A percentile compares a stretch with the other conserved stretches of the same genome.
These are phyloP conservation scores for Hericium erinaceus DNA, from an alignment of 768 basidiomycete genomes.

Conservation along the genomic window DNA sequence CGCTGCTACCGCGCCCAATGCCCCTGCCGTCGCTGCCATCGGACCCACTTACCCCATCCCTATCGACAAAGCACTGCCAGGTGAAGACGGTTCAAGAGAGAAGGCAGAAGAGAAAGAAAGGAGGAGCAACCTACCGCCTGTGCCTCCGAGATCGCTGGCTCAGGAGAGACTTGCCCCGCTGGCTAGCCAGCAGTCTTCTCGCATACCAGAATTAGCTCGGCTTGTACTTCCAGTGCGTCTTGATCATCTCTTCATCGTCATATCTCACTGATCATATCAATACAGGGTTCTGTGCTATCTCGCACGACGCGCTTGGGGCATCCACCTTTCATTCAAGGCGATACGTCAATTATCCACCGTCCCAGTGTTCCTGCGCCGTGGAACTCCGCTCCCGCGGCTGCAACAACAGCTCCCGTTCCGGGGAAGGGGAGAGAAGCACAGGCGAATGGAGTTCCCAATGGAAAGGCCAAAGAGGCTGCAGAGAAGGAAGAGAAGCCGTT, in stretches of 20 bases:
- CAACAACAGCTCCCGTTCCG: slow-evolving; percentile 12
- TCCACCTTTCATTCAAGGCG: slow-evolving; percentile 32
- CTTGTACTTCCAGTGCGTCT: slow-evolving; percentile 56
- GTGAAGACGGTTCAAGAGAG: slow-evolving; percentile 27
- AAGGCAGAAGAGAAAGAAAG: slow-evolving; percentile 48
- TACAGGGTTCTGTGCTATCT: slow-evolving; percentile 42
- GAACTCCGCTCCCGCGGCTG: slow-evolving; percentile 25
- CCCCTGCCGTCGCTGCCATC: slow-evolving; percentile 53
- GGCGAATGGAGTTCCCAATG: slow-evolving; percentile 18
- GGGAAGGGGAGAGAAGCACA: slow-evolving; percentile 17
- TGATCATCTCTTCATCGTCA: background rate
- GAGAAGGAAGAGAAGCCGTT: slow-evolving; percentile 21
- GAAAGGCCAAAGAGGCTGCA: slow-evolving; percentile 16
- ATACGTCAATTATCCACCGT: slow-evolving; percentile 39
- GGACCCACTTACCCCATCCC: slow-evolving; percentile 59
- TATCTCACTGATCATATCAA: background rate
- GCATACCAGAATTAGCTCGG: slow-evolving; percentile 59
- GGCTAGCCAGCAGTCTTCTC: slow-evolving; percentile 51
- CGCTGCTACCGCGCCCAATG: slow-evolving; percentile 45
- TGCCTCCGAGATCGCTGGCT: slow-evolving; percentile 31
- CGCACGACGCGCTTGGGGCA: slow-evolving; percentile 58
- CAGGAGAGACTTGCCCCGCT: slow-evolving; percentile 51
- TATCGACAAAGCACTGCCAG: slow-evolving; percentile 19
- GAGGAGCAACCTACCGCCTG: slow-evolving; percentile 31
- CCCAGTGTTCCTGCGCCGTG: slow-evolving; percentile 35